A percentile compares a stretch with the other conserved stretches of the same genome.
phyloP scores from a whole-genome alignment of 176 grass and related monocot species.

The Elaeis guineensis region DNA sequence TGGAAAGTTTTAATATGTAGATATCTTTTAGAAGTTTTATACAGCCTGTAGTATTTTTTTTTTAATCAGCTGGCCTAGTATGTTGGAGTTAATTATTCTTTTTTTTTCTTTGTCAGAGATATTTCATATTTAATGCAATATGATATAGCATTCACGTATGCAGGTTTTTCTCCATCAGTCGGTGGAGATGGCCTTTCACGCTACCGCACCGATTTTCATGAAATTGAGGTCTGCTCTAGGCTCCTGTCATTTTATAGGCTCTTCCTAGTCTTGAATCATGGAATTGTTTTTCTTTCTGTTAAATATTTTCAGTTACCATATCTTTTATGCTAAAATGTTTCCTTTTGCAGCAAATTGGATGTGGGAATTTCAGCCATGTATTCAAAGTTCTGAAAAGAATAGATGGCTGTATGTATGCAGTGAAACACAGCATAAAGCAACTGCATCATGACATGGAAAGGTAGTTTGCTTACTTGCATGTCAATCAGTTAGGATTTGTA shows the following conservation, averaged over 20 bases:
- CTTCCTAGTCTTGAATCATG: not conserved
- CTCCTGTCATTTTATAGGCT: constrained; percentile 1
- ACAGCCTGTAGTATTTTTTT: no score
- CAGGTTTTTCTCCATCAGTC: constrained; percentile 60
- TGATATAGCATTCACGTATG: not conserved
- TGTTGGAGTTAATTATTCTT: no score
- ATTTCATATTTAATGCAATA: not conserved
- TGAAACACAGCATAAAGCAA: constrained; percentile 73
- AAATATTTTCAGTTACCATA: constrained; percentile 14
- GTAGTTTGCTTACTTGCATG: constrained; percentile 21
- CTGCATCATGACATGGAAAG: constrained; percentile 81
- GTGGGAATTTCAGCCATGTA: constrained; percentile 83
- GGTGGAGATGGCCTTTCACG: constrained; percentile 75
- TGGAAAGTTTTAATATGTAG: no score
- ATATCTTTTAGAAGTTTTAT: no score
- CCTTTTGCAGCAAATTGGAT: constrained; percentile 77
- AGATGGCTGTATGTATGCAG: constrained; percentile 91
- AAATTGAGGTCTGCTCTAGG: constrained; percentile 50
- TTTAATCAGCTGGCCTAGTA: no score
- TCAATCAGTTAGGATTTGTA: not conserved
- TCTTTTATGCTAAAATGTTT: not conserved
- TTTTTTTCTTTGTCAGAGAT: not conserved
- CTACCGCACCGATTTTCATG: constrained; percentile 88
- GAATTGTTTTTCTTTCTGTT: not conserved
- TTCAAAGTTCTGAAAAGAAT: constrained; percentile 97